Evolutionary conservation across 257 asterid species (phyloP), one percentile per base, ranked within the genome.

Genomic region (Solanum habrochaites): DNA sequence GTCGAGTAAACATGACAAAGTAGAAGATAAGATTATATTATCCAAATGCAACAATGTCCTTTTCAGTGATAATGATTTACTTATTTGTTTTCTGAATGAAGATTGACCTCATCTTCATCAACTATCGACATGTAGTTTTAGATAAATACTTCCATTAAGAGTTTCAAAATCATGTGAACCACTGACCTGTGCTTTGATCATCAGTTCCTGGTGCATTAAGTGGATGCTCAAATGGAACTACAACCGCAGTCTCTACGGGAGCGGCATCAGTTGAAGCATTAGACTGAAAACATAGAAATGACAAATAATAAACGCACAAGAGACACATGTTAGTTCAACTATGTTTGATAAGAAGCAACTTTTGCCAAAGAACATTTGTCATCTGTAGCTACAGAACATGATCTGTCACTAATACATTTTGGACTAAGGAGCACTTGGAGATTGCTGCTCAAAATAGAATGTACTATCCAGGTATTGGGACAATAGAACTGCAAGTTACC

Each of bases 101-200:
- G 42, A 70, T 16, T 31, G 6, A 8, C 4, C 62, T 77, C 62
- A 13, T 25, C 43, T 66, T 77, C 20, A 7, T 43, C 62, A 42
- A 25, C 39, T 42, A 25, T 14, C 83, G 43, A 43, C n/a, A 43
- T n/a, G 83, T 8, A 70, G 7, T 31, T 70, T 70, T 15, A 70
- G 77, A 70, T 31, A 69, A 69, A 69, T 69, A 31, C 75, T 29
- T 70, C 75, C 77, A 31, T 7, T 8, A 77, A 43, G 62, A 14
- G 35, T 7, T 45, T 15, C 35, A 40, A 85, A 69, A 82, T 62
- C 70, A 72, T 20, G 66, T 43, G 83, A 90, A 45, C 88, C 52
- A 64, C 88, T 90, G 82, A 95, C 99, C 98, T 93, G 92, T 88
- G 82, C 91, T 88, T 70, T 83, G 91, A 85, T 93, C 95, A 88